Conservation (phyloP, 169 alveolate genomes). For the Eimeria necatrix region DNA sequence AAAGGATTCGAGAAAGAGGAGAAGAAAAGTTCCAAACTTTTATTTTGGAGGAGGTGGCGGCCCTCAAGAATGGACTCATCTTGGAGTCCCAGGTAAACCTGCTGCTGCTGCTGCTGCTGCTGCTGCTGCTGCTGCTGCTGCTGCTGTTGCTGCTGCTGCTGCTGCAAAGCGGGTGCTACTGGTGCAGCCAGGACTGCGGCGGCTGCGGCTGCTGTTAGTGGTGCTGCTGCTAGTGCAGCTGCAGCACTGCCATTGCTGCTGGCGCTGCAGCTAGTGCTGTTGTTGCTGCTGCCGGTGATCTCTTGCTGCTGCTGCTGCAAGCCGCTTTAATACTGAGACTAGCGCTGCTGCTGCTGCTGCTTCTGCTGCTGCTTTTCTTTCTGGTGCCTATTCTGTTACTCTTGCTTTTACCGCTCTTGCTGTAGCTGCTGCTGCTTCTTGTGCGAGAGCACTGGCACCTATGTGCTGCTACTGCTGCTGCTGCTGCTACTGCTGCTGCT, state of each 20-base stretch:
- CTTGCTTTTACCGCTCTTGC: not conserved
- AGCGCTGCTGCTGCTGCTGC: too few species aligned
- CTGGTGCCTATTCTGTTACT: not conserved
- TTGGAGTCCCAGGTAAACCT: conserved; percentile 77
- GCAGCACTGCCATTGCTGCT: not conserved
- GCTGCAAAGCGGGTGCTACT: not conserved
- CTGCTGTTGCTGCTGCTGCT: not conserved
- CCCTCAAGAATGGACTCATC: conserved; percentile 78
- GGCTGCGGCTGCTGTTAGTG: conserved; percentile 32
- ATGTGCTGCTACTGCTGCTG: not conserved
- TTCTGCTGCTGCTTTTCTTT: not conserved
- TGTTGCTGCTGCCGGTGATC: too few species aligned
- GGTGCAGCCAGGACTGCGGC: not conserved
- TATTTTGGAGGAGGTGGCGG: conserved; percentile 81
- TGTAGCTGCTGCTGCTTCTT: not conserved
- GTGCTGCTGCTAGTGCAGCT: conserved; percentile 1
- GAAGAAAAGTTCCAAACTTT: conserved; percentile 82
- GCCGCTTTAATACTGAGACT: not conserved
- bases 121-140: not conserved
- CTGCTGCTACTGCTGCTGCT: not conserved
- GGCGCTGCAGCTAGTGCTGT: not conserved
- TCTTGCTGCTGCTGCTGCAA: not conserved
- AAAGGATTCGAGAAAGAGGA: conserved; percentile 73
- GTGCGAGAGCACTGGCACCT: not conserved
- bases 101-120: not conserved